phyloP scores from a whole-genome alignment of 352 stramenopile genomes.

The Pythium periplocum region DNA sequence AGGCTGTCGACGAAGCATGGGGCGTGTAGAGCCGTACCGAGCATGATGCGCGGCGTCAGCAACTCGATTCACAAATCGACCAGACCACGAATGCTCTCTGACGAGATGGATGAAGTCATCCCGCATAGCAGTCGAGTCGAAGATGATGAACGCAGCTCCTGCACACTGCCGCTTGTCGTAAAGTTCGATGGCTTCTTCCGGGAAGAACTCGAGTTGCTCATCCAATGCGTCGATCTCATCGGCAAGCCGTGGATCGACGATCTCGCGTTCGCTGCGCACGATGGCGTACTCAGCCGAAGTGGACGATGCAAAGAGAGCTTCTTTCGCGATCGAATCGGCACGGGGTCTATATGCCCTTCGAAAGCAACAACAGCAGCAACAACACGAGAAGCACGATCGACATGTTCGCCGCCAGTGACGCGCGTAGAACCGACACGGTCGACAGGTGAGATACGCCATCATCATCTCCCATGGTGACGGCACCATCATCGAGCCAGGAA shows the following conservation, averaged over 20 bases:
- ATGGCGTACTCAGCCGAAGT: conserved; percentile 17
- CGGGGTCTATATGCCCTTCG: no score
- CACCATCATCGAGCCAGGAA: conserved; percentile 47
- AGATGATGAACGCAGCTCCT: conserved; percentile 70
- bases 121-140: conserved; percentile 52
- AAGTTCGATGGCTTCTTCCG: conserved; percentile 52
- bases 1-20: neutral
- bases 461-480: conserved; percentile 37
- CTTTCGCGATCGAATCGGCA: no score
- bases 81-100: conserved; percentile 31
- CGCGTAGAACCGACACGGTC: conserved; percentile 49
- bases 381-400: conserved; percentile 24
- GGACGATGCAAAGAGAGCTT: no score
- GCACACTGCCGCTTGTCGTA: conserved; percentile 55
- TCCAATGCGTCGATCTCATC: conserved; percentile 31
- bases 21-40: conserved; percentile 12
- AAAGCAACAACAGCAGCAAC: conserved; percentile 15
- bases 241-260: conserved; percentile 15
- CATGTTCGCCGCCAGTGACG: conserved; percentile 26
- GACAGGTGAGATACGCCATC: conserved; percentile 42
- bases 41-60: conserved; percentile 23
- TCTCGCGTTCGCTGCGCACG: conserved; percentile 25
- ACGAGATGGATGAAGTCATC: conserved; percentile 55
- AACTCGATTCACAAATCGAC: conserved; percentile 30
- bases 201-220: conserved; percentile 71